Evolutionary conservation across 2,329 filamentous ascomycete species (phyloP).

Genomic region (Calycina herbarum): DNA sequence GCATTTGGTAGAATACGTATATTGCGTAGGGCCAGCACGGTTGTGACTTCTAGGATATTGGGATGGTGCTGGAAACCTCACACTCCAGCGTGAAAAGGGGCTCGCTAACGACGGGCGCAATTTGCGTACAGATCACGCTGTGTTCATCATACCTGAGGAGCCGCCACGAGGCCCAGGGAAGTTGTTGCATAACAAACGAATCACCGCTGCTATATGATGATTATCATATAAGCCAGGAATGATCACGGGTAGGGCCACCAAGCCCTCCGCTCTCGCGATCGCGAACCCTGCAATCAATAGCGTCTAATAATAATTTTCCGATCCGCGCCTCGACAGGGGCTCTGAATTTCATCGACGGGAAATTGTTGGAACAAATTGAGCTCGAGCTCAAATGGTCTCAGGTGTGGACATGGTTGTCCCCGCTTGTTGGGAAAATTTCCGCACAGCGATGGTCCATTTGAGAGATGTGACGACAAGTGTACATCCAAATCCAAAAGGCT

Average conservation of each 20-base stretch:
- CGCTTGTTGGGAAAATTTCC: conserved; percentile 12
- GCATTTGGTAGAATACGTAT: background rate
- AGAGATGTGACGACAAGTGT: background rate
- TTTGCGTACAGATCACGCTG: background rate
- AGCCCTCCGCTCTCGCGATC: conserved; percentile 21
- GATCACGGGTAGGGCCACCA: conserved; percentile 19
- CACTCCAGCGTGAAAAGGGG: conserved; percentile 4
- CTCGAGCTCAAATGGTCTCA: conserved; percentile 10
- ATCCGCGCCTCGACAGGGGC: conserved; percentile 2
- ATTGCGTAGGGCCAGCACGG: background rate
- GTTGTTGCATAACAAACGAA: conserved; percentile 24
- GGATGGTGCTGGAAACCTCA: background rate
- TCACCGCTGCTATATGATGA: conserved; percentile 28
- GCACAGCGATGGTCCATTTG: background rate
- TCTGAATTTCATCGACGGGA: conserved; percentile 10
- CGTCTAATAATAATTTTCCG: conserved; percentile 22
- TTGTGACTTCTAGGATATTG: background rate
- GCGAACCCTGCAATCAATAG: conserved; percentile 18
- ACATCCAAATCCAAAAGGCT: background rate
- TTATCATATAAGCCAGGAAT: conserved; percentile 29
- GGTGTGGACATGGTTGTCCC: background rate
- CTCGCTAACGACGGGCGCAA: background rate
- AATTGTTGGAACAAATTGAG: conserved; percentile 14
- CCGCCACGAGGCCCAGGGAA: conserved; percentile 27
- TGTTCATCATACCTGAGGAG: background rate